These are phyloP conservation scores for Cordyceps farinosa DNA, from an alignment of 2,329 filamentous ascomycete genomes.

Conservation along the genomic window DNA sequence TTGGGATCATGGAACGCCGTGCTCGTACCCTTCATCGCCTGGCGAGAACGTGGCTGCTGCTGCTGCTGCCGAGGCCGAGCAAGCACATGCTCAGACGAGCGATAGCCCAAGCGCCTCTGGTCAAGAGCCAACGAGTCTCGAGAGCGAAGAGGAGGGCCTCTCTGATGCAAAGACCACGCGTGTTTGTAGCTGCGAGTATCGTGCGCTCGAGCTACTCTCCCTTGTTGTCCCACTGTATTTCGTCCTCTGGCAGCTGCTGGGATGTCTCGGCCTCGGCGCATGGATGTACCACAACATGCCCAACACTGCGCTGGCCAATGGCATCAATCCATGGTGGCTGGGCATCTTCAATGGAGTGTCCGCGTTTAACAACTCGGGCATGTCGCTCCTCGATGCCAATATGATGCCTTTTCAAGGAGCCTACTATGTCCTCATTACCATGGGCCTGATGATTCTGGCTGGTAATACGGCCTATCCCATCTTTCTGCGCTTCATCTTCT, in stretches of 20 bases:
- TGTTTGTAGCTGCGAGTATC: slow-evolving; percentile 62
- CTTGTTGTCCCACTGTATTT: slow-evolving; percentile 60
- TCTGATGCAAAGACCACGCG: slow-evolving; percentile 51
- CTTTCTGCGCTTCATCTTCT: slow-evolving; percentile 58
- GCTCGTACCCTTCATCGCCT: not conserved
- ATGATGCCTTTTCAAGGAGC: slow-evolving; percentile 58
- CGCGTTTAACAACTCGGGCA: slow-evolving; percentile 69
- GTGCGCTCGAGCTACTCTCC: slow-evolving; percentile 56
- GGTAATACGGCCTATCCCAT: slow-evolving; percentile 65
- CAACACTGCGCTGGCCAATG: slow-evolving; percentile 48
- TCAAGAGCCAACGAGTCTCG: not conserved
- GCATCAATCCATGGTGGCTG: slow-evolving; percentile 64
- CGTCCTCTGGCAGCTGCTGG: slow-evolving; percentile 55
- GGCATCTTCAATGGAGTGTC: slow-evolving; percentile 65
- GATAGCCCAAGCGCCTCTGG: not conserved
- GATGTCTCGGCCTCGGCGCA: slow-evolving; percentile 56
- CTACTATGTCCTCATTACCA: slow-evolving; percentile 48
- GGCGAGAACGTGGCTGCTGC: not conserved
- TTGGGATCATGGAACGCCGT: not conserved
- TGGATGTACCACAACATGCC: slow-evolving; percentile 55
- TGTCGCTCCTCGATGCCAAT: slow-evolving; percentile 64
- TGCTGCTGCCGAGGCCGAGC: not conserved
- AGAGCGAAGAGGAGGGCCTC: slow-evolving; percentile 35
- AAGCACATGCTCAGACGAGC: not conserved
- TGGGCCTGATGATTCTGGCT: slow-evolving; percentile 58